Evolutionary conservation across 2,329 filamentous ascomycete genomes (phyloP), one percentile per base, ranked within the genome.

Genomic region (Aspergillus quadricinctus): DNA sequence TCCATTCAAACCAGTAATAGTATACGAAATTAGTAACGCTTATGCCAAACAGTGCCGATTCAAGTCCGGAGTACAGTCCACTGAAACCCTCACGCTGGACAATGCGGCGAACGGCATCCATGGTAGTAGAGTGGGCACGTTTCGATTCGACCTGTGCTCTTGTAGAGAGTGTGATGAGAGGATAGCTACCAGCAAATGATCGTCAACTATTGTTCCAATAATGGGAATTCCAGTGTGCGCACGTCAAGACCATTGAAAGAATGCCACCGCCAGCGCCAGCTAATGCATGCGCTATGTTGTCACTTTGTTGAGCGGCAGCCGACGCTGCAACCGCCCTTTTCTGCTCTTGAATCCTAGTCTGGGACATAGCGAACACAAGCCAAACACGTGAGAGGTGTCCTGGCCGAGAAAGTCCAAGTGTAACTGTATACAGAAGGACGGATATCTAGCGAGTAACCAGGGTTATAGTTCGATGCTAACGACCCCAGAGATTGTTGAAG

Each of bases 1-100:
- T 94, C 90, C 91, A 99, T 79, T 99, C 94, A 77, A 97, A 99
- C 93, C 85, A 99, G 82, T 97, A 99, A 80, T 99, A 99, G 82
- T 99, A 99, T 49, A 99, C 93, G 73, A 99, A 99, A 81, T 99
- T 99, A 67, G 94, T 99, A 66, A 99, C 88, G 75, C 89, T 94
- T 80, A 99, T 97, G 73, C 94, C 94, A 75, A 99, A 97, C 48
- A 99, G 82, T 52, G 94, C 94, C 60, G 90, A 95, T 75, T 96
- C 91, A 57, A 99, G 85, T 45, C 94, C 94, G 6, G 94, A 87
- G 73, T 97, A 99, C 37, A 99, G 85, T 31, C 94, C 94, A 2
- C 84, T 80, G 55, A 97, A 79, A 67, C 94, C 94, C 77, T 99
- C 94, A 66, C 94, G 89, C 66, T 92, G 88, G 61, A 99, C 83